A percentile compares a stretch with the other conserved stretches of the same genome.
These are phyloP conservation scores for Russula vinacea DNA, from an alignment of 768 basidiomycete species.

Conservation along the genomic window DNA sequence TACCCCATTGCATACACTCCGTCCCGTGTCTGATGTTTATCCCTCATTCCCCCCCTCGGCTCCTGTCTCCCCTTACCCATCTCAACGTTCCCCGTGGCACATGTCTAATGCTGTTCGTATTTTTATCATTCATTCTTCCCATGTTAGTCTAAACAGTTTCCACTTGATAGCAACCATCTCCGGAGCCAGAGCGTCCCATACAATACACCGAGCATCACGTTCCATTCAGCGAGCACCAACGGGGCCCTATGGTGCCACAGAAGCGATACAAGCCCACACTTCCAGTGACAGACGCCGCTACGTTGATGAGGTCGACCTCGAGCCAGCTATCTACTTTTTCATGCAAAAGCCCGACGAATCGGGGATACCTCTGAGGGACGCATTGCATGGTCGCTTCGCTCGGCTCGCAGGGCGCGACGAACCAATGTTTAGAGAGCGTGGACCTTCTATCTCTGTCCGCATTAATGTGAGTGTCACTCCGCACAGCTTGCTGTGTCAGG, in stretches of 20 bases:
- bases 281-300: constrained; percentile 74
- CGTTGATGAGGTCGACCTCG: constrained; percentile 64
- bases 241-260: constrained; percentile 56
- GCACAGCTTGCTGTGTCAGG: constrained; percentile 21
- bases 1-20: constrained; percentile 14
- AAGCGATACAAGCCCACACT: constrained; percentile 69
- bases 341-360: constrained; percentile 51
- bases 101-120: constrained; percentile 10
- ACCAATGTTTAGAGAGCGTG: constrained; percentile 65
- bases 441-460: constrained; percentile 77
- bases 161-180: constrained; percentile 4
- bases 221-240: constrained; percentile 27
- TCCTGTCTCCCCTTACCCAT: constrained; percentile 21
- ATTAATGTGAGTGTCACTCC: constrained; percentile 52
- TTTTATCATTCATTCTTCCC: background rate
- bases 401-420: constrained; percentile 57
- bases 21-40: background rate
- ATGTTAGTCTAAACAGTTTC: constrained; percentile 1
- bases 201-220: constrained; percentile 12
- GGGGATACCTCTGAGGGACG: constrained; percentile 64
- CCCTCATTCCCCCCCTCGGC: background rate
- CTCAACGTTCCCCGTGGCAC: background rate
- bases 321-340: constrained; percentile 62
- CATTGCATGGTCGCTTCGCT: constrained; percentile 56
- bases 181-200: constrained; percentile 23